Conservation (phyloP, 176 grass and related monocot species). For the Hordeum marinum region DNA sequence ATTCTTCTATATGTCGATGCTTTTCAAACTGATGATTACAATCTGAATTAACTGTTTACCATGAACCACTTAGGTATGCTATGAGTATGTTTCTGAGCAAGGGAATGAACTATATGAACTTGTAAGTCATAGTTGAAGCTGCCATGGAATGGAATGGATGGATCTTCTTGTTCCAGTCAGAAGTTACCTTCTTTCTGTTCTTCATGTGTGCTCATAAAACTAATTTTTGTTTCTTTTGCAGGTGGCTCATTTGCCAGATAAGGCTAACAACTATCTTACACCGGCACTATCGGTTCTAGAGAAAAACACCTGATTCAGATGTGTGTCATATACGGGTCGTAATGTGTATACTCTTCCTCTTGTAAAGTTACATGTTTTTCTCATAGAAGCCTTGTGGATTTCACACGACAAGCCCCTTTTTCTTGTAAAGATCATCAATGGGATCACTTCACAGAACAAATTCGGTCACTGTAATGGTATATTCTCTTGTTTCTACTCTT, state of each 20-base stretch:
- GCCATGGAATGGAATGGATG: not conserved
- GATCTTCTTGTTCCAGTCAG: not conserved
- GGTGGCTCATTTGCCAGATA: slow-evolving; percentile 98
- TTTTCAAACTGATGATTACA: slow-evolving; percentile 11
- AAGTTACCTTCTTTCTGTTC: not conserved
- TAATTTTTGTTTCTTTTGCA: slow-evolving; percentile 20
- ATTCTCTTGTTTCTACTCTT: not conserved
- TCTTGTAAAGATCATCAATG: slow-evolving; percentile 29
- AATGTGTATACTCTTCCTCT: slow-evolving; percentile 33
- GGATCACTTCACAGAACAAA: slow-evolving; percentile 1
- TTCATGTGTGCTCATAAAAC: not conserved
- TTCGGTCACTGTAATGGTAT: slow-evolving; percentile 15
- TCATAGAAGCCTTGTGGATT: slow-evolving; percentile 28
- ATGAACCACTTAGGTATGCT: slow-evolving; percentile 58
- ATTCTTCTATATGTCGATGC: not conserved
- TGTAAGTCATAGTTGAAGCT: slow-evolving; percentile 44
- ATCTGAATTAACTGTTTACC: not conserved
- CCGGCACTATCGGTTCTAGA: slow-evolving; percentile 92
- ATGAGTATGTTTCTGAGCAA: slow-evolving; percentile 84
- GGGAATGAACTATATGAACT: slow-evolving; percentile 87
- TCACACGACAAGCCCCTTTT: slow-evolving; percentile 22
- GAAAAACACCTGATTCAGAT: slow-evolving; percentile 74
- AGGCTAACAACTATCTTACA: slow-evolving; percentile 97
- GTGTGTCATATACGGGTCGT: slow-evolving; percentile 12
- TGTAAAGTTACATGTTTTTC: slow-evolving; percentile 34